Evolutionary conservation across 1,139 yeast species (phyloP), one percentile per base, ranked within the genome.

Genomic region (Saccharomyces hybrid): DNA sequence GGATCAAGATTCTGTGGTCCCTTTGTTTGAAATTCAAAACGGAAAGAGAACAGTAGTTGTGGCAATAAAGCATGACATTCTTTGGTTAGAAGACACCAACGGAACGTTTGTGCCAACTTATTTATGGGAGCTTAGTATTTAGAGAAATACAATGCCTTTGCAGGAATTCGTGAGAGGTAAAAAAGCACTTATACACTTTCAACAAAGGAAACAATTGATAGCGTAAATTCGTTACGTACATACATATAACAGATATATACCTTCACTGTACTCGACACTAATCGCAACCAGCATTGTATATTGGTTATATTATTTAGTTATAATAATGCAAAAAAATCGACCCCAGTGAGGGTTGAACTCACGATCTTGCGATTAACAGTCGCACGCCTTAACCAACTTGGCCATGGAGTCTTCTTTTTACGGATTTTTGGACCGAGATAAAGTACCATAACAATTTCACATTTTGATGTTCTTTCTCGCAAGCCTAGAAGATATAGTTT

Each of bases 51-150:
- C 41, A 4, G 29, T 52, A 3, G 27, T 47, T 7, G 58, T 67
- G 12, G 68, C 68, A 52, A 68, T 81, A 27, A 73, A 73, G 44
- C 77, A 77, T 49, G 82, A 80, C 57, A 78, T 79, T 0, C 58
- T 80, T 32, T 80, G 79, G 75, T 61, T 74, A 2, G 63, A 61
- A 48, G 51, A 53, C 4, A 61, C 55, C 2, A 67, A 63, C 2
- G 64, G 64, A 3, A 32, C 29, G 1, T 74, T 68, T 58, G 61
- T 62, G 50, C 79, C 79, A 0, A 59, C 67, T 1, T 69, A 73
- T 19, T 54, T 75, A 47, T 66, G 67, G 55, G 51, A 42, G 6
- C 26, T 50, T 12, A 8, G 9, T 11, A n/a, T 50, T 9, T 50
- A 50, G n/a, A 24, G 6, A 8, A 24, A 21, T 12, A 2, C n/a